phyloP scores from a whole-genome alignment of 257 asterid genomes.

The Marsdenia floribunda region DNA sequence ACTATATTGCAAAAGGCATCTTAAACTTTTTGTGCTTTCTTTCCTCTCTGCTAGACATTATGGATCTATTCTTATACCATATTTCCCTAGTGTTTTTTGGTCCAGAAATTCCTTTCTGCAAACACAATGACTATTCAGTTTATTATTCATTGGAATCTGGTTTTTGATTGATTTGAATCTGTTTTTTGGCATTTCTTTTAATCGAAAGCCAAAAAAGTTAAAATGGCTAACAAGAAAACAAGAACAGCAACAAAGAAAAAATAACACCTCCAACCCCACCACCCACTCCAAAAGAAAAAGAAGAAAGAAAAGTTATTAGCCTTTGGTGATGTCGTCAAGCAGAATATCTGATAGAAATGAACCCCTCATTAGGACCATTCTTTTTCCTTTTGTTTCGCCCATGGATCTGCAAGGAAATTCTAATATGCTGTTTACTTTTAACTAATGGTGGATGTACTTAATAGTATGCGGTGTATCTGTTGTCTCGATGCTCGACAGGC shows the following conservation, averaged over 20 bases:
- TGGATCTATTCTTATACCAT: not conserved
- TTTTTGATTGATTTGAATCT: not conserved
- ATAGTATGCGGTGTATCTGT: not conserved
- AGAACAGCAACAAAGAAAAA: not conserved
- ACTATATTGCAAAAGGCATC: not conserved
- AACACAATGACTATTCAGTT: not conserved
- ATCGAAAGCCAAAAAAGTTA: not conserved
- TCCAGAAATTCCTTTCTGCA: not conserved
- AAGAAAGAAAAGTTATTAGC: not conserved
- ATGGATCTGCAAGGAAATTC: not conserved
- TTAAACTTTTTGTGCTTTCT: not conserved
- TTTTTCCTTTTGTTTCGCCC: not conserved
- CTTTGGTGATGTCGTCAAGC: not conserved
- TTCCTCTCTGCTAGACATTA: not conserved
- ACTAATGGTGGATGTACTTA: not conserved
- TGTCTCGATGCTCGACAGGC: slow-evolving; percentile 51
- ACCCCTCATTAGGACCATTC: not conserved
- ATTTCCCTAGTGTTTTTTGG: no score
- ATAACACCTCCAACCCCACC: no score
- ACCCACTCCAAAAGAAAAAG: not conserved
- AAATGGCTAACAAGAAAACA: not conserved
- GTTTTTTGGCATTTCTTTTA: not conserved
- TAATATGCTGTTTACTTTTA: not conserved
- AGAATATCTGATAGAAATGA: not conserved
- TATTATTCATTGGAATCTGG: not conserved